These are phyloP conservation scores for Fraxinus quadrangulata DNA, from an alignment of 257 asterid genomes.

Conservation along the genomic window DNA sequence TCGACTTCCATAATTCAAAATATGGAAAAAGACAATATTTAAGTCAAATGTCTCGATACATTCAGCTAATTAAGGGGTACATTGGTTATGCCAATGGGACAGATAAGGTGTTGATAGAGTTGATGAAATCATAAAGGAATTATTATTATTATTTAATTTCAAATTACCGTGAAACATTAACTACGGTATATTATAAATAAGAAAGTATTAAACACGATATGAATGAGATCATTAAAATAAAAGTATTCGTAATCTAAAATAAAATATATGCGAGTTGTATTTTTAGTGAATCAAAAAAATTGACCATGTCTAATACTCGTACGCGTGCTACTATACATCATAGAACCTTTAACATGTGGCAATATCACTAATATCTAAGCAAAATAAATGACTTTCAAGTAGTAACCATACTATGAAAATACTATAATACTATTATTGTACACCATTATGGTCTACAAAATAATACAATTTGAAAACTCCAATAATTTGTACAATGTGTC, in stretches of 20 bases:
- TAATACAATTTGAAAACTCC: not conserved
- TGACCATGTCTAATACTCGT: constrained; percentile 20
- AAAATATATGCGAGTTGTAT: not conserved
- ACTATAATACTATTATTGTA: constrained; percentile 11
- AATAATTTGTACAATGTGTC: constrained; percentile 14
- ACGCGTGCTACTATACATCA: constrained; percentile 14
- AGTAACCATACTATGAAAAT: constrained; percentile 2
- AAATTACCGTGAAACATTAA: not conserved
- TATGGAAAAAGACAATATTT: constrained; percentile 3
- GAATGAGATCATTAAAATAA: too few species aligned
- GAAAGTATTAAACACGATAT: too few species aligned
- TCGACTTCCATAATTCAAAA: constrained; percentile 13
- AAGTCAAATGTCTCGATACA: constrained; percentile 17
- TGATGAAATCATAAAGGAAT: not conserved
- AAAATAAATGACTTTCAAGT: constrained; percentile 13
- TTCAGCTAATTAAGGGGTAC: not conserved
- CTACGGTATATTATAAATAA: not conserved
- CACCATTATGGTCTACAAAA: constrained; percentile 9
- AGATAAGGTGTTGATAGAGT: not conserved
- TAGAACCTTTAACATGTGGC: constrained; percentile 43
- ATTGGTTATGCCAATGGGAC: not conserved
- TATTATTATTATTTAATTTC: not conserved
- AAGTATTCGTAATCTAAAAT: not conserved
- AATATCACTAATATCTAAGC: constrained; percentile 23
- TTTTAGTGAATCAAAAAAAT: constrained; percentile 25